These are phyloP conservation scores for Ophiostoma triangulosporum DNA, from an alignment of 2,329 filamentous ascomycete species.

Conservation along the genomic window DNA sequence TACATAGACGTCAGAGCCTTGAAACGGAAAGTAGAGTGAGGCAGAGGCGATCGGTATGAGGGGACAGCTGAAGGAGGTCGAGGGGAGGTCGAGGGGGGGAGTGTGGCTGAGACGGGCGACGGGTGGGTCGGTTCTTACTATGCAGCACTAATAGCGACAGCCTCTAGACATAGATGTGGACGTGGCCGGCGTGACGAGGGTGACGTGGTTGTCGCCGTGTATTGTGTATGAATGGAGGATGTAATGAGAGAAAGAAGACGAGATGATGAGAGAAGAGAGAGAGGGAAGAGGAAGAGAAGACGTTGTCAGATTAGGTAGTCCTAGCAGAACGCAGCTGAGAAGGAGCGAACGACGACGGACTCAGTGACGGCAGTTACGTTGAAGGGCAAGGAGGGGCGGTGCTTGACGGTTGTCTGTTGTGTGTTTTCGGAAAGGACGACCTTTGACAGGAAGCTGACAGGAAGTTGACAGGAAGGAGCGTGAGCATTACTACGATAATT, in stretches of 20 bases:
- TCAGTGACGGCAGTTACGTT: not conserved
- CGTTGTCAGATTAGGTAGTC: no score
- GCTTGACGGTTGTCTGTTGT: no score
- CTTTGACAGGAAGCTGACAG: not conserved
- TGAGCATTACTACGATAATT: no score
- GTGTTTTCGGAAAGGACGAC: not conserved
- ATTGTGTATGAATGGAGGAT: not conserved
- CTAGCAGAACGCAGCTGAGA: not conserved
- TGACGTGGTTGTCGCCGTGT: not conserved
- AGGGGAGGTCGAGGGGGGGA: not conserved
- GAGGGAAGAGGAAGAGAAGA: no score
- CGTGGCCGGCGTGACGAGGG: not conserved
- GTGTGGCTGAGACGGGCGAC: constrained; percentile 1
- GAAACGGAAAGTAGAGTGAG: constrained; percentile 2
- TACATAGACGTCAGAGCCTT: constrained; percentile 13
- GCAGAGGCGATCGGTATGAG: not conserved
- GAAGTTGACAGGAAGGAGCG: not conserved
- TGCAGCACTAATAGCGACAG: not conserved
- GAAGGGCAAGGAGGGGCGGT: not conserved
- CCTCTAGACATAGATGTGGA: not conserved
- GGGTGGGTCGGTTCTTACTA: not conserved
- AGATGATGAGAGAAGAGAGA: not conserved
- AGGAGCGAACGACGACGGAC: not conserved
- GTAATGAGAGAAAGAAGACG: not conserved
- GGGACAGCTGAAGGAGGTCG: not conserved